phyloP scores from a whole-genome alignment of 2,329 filamentous ascomycete genomes.

The Lasiodiplodia gonubiensis region DNA sequence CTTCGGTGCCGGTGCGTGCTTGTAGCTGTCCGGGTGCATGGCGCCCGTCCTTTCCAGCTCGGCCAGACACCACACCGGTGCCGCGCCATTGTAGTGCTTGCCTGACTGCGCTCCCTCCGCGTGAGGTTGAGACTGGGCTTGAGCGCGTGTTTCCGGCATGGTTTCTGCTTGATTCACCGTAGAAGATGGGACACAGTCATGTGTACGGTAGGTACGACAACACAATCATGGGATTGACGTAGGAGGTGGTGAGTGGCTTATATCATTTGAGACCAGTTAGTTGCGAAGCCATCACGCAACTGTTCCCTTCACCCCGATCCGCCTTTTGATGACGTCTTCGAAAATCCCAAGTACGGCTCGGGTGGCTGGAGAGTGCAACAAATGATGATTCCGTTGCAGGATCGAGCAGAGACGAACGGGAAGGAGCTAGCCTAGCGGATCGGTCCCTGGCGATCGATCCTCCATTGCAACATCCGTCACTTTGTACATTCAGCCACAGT shows the following conservation, averaged over 20 bases:
- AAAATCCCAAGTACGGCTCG: background rate
- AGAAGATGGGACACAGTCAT: background rate
- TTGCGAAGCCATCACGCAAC: background rate
- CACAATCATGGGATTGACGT: background rate
- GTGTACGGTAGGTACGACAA: background rate
- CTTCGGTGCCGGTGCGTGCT: background rate
- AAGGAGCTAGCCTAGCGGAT: background rate
- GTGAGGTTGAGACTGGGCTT: background rate
- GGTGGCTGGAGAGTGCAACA: background rate
- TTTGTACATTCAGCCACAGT: no score
- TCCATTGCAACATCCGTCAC: background rate
- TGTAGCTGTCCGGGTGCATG: constrained; percentile 15
- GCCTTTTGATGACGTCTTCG: background rate
- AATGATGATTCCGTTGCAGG: background rate
- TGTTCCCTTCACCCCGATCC: background rate
- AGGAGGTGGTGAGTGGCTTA: background rate
- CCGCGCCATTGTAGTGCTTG: background rate
- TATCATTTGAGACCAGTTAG: background rate
- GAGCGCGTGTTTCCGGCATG: constrained; percentile 6
- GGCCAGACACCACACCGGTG: constrained; percentile 7
- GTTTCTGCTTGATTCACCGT: background rate
- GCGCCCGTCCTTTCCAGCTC: constrained; percentile 9
- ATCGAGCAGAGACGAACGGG: background rate
- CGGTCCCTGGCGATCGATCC: constrained; percentile 22
- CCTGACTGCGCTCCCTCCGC: background rate